Evolutionary conservation across 768 basidiomycete genomes (phyloP).

Genomic region (Suillus paluster): DNA sequence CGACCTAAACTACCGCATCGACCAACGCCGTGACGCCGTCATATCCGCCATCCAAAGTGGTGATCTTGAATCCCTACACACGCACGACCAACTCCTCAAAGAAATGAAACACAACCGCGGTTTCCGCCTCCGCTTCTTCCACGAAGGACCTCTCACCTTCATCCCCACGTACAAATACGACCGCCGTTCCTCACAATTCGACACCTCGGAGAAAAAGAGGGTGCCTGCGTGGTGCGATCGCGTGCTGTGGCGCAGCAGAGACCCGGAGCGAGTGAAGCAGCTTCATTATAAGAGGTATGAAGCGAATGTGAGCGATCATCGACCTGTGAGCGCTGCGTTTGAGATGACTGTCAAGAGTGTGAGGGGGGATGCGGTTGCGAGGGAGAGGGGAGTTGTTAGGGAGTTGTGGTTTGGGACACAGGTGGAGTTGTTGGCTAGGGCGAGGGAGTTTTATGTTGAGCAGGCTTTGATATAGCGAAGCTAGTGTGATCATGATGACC

Average conservation of each 20-base stretch:
- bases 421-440: constrained; percentile 32
- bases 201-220: constrained; percentile 86
- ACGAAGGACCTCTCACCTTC: constrained; percentile 83
- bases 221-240: constrained; percentile 98
- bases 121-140: constrained; percentile 84
- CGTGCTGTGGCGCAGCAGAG: constrained; percentile 74
- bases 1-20: constrained; percentile 97
- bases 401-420: constrained; percentile 51
- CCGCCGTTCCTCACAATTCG: constrained; percentile 74
- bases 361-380: constrained; percentile 56
- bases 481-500: neutral
- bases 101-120: constrained; percentile 88
- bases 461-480: constrained; percentile 31
- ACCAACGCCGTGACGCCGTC: constrained; percentile 86
- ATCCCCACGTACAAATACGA: constrained; percentile 97
- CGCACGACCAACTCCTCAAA: constrained; percentile 88
- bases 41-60: constrained; percentile 68
- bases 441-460: constrained; percentile 39
- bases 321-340: constrained; percentile 85
- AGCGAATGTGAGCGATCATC: constrained; percentile 87
- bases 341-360: constrained; percentile 75
- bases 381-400: constrained; percentile 60
- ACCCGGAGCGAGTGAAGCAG: constrained; percentile 59
- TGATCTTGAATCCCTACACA: constrained; percentile 63
- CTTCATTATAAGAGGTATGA: constrained; percentile 84